Base-by-base conservation (phyloP, 345 rosid species). In the Xanthoceras sorbifolium region DNA sequence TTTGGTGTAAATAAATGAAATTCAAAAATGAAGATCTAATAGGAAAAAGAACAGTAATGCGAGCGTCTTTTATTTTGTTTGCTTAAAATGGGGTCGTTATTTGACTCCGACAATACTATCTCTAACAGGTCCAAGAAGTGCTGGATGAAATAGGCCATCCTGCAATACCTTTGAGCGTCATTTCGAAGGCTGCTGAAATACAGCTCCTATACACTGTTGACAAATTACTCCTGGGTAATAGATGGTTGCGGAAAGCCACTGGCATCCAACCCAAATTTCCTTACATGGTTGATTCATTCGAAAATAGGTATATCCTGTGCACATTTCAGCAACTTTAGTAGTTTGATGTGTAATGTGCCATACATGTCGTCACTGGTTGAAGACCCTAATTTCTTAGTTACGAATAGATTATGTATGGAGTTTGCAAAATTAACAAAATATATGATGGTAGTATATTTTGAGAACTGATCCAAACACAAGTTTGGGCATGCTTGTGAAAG, bases 181-280 rank as follows among this genome's bases (percentile, higher is more conserved):
- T 96, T 84, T 93, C 98, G 62, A 96, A 93, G 84, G 99, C 94
- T 85, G 99, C 97, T 74, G 98, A 91, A 82, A 88, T 96, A 78
- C 93, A 92, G 83, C 94, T 96, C 32, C 85, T 86, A 50, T 85
- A 93, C 79, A 91, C 93, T 5, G 90, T 96, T 28, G 99, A 96
- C 75, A 93, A 77, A 82, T 86, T 90, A 68, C 88, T 96, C 44
- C 75, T 96, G 44, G 98, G 99, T 63, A 91, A 92, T 75, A 86
- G 94, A 86, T 93, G 99, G 98, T 85, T 93, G 79, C 91, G 98
- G 55, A 96, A 92, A 86, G 93, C 91, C 40, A 86, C 94, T 12
- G 98, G 99, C 55, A 93, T 96, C 83, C 98, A 96, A 77, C 98
- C 99, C 25, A 87, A 90, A 78, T 92, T 90, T 84, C 97, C 98